phyloP scores from a whole-genome alignment of 371 early-diverging fungal genomes.

The Polyrhizophydium stewartii region DNA sequence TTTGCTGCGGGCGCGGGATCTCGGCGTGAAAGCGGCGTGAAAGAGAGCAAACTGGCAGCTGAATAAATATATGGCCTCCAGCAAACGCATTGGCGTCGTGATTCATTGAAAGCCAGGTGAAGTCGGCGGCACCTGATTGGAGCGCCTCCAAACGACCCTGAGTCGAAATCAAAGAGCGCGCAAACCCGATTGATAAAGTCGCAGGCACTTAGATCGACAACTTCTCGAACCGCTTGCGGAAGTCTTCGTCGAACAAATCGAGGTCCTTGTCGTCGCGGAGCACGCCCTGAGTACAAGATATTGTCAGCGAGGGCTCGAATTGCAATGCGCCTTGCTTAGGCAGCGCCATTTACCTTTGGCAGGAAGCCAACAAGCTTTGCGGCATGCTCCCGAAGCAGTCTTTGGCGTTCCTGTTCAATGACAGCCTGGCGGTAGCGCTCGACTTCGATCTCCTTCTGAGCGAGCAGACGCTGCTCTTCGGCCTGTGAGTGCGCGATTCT shows the following conservation, averaged over 20 bases:
- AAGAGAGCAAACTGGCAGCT: too few relatives aligned
- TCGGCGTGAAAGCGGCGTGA: too few relatives aligned
- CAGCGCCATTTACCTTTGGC: constrained; percentile 40
- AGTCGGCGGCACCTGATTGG: too few relatives aligned
- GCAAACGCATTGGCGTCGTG: too few relatives aligned
- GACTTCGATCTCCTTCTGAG: constrained; percentile 28
- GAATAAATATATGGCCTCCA: too few relatives aligned
- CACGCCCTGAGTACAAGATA: constrained; percentile 30
- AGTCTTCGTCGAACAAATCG: constrained; percentile 49
- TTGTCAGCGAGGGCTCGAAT: not conserved
- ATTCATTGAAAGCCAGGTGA: too few relatives aligned
- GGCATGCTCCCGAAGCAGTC: constrained; percentile 51
- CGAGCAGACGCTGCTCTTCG: constrained; percentile 22
- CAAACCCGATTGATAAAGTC: too few relatives aligned
- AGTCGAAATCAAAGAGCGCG: too few relatives aligned
- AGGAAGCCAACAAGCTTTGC: constrained; percentile 37
- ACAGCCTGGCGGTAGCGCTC: constrained; percentile 40
- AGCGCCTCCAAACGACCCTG: too few relatives aligned
- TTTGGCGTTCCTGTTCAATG: constrained; percentile 50
- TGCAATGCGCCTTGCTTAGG: not conserved
- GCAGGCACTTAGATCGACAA: not conserved
- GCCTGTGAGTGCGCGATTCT: constrained; percentile 19
- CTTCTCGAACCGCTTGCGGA: constrained; percentile 32
- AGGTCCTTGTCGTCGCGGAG: constrained; percentile 42
- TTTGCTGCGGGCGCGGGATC: too few relatives aligned